These are phyloP conservation scores for Cryphonectria naterciae DNA, from an alignment of 2,329 filamentous ascomycete genomes.

Conservation along the genomic window DNA sequence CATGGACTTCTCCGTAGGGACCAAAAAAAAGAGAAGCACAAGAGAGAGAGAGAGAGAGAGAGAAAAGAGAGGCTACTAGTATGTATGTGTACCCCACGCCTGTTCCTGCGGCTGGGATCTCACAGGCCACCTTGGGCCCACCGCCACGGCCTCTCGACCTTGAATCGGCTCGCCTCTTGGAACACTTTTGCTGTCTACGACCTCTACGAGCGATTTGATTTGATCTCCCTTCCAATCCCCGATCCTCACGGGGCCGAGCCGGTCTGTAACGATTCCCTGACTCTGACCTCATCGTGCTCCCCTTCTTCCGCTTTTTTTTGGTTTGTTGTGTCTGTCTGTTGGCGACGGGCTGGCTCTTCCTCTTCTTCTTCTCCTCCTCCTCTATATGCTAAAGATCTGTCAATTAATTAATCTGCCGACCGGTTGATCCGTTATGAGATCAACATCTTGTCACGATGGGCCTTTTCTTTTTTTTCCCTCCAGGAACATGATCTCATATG, in stretches of 20 bases:
- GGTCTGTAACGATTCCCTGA: not conserved
- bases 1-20: not conserved
- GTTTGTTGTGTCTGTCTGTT: not conserved
- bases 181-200: not conserved
- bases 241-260: conserved; percentile 3
- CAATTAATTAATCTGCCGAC: not conserved
- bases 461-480: not conserved
- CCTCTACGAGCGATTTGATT: not conserved
- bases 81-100: not conserved
- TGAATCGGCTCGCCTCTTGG: not conserved
- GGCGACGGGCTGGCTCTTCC: not conserved
- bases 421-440: not conserved
- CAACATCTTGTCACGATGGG: not conserved
- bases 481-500: conserved; percentile 6
- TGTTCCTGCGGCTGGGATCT: conserved; percentile 5
- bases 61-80: not conserved
- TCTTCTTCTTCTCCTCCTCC: not conserved
- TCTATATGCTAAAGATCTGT: not conserved
- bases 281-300: conserved; percentile 14
- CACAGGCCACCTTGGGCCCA: not conserved
- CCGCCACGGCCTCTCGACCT: conserved; percentile 1
- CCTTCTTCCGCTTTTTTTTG: not conserved
- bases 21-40: not conserved
- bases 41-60: not conserved
- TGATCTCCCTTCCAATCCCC: too few species aligned